phyloP scores from a whole-genome alignment of 805 yeast species.

The Wickerhamomyces bovis region DNA sequence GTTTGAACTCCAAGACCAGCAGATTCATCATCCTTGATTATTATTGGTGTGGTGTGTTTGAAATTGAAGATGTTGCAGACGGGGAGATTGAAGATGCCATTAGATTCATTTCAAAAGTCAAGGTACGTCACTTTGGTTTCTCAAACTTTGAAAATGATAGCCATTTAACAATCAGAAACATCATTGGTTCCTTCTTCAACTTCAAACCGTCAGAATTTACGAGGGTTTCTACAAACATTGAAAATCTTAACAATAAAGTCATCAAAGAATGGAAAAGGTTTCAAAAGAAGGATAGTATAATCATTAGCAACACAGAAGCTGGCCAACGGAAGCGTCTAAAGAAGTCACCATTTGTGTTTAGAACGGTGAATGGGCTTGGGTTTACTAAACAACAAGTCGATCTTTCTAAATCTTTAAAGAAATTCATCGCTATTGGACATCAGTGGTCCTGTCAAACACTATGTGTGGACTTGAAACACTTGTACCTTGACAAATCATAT shows the following conservation, averaged over 20 bases:
- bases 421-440: conserved; percentile 19
- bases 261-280: conserved; percentile 21
- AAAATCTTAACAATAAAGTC: conserved; percentile 11
- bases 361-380: conserved; percentile 14
- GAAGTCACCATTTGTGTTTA: conserved; percentile 12
- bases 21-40: conserved; percentile 23
- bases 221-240: conserved; percentile 3
- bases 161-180: conserved; percentile 18
- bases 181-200: conserved; percentile 19
- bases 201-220: conserved; percentile 7
- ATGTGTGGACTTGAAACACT: conserved; percentile 13
- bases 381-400: conserved; percentile 18
- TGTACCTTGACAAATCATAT: conserved; percentile 14
- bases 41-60: conserved; percentile 23
- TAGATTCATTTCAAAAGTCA: conserved; percentile 19
- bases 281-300: background rate
- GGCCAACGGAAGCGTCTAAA: conserved; percentile 7
- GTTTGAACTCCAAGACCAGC: conserved; percentile 21
- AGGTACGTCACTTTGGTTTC: conserved; percentile 19
- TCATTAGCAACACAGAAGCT: background rate
- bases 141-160: conserved; percentile 17
- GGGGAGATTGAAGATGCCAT: conserved; percentile 22
- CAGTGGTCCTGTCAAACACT: conserved; percentile 25
- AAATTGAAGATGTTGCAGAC: conserved; percentile 21
- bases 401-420: conserved; percentile 10